Base-by-base conservation (phyloP, 495 filamentous ascomycete species). In the Xylaria grammica region DNA sequence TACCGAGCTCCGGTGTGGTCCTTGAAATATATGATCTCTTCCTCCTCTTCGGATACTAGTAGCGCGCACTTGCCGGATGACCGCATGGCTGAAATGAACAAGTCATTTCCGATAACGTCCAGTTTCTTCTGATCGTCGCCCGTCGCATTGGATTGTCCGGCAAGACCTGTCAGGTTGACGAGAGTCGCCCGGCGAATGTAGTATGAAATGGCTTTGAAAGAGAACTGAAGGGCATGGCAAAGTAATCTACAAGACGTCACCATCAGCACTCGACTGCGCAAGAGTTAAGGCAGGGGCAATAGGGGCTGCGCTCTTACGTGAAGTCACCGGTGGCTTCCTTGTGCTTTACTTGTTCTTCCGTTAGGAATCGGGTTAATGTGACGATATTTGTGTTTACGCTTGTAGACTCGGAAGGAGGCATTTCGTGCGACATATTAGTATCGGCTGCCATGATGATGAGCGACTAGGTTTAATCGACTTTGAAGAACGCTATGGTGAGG, bases 61-160 rank as follows among this genome's bases (percentile, higher is more conserved):
- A 97, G 80, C 46, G 91, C 88, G 73, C 91, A 92, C 77, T 94
- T 94, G 65, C 92, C 94, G 32, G 90, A 96, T 32, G 89, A 93
- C 54, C 85, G 85, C 95, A 99, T 98, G 56, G 94, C 89, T 45
- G 91, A 87, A 72, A 98, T 90, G 82, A 99, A 98, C 67, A 99
- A 84, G 71, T 99, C 95, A 78, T 99, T 98, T 74, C 93, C 92
- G 73, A 99, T 98, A 36, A 99, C 95, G 76, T 99, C 95, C 40
- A 99, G 91, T 80, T 98, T 99, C 88, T 99, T 98, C 76, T 99
- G 95, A 75, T 97, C 96, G 77, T 99, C 95, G 44, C 95, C 95
- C 3, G 95, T 98, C 26, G 85, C 91, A 80, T 99, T 99, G 65
- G 93, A 91, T 65, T 93, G 96, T 32, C 95, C 95, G 38, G 95